Conservation (phyloP, 352 stramenopile genomes). For the Phytophthora sojae region DNA sequence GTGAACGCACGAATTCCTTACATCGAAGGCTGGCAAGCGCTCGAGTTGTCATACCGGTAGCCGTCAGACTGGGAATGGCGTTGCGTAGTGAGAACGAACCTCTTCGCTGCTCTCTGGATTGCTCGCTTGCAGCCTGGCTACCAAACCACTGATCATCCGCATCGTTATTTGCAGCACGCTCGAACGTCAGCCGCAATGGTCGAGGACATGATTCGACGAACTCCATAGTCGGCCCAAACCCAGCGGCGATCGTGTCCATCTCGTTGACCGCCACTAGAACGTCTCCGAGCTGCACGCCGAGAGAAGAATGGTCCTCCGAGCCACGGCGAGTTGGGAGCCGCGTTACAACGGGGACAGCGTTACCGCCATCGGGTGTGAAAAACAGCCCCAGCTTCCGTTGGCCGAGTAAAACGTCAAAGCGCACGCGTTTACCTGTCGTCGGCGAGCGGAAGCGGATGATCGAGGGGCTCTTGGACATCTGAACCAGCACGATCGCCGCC, state of each 20-base stretch:
- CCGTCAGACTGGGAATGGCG: conserved; percentile 16
- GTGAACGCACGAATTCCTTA: conserved; percentile 19
- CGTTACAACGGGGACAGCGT: conserved; percentile 59
- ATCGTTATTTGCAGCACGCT: conserved; percentile 44
- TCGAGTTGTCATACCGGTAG: conserved; percentile 10
- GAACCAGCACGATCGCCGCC: conserved; percentile 44
- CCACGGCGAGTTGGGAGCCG: conserved; percentile 21
- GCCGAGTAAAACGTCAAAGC: conserved; percentile 51
- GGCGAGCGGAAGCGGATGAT: conserved; percentile 62
- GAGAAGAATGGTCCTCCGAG: conserved; percentile 9
- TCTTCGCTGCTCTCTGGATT: conserved; percentile 22
- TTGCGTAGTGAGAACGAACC: conserved; percentile 14
- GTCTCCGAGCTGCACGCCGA: conserved; percentile 46
- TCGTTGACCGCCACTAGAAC: conserved; percentile 67
- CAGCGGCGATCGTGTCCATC: conserved; percentile 50
- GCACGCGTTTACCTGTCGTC: conserved; percentile 23
- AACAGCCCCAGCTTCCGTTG: conserved; percentile 51
- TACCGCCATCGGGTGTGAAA: conserved; percentile 54
- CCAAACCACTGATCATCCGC: conserved; percentile 7
- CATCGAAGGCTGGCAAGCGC: conserved; percentile 26
- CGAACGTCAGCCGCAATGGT: conserved; percentile 62
- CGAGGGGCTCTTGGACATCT: conserved; percentile 32
- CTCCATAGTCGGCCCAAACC: conserved; percentile 48
- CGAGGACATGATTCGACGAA: conserved; percentile 43
- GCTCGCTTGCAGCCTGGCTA: conserved; percentile 29